Percentiles rank a stretch among this genome's conserved stretches.
These are phyloP conservation scores for Neofusicoccum umdonicola DNA, from an alignment of 2,329 filamentous ascomycete genomes.

Conservation along the genomic window DNA sequence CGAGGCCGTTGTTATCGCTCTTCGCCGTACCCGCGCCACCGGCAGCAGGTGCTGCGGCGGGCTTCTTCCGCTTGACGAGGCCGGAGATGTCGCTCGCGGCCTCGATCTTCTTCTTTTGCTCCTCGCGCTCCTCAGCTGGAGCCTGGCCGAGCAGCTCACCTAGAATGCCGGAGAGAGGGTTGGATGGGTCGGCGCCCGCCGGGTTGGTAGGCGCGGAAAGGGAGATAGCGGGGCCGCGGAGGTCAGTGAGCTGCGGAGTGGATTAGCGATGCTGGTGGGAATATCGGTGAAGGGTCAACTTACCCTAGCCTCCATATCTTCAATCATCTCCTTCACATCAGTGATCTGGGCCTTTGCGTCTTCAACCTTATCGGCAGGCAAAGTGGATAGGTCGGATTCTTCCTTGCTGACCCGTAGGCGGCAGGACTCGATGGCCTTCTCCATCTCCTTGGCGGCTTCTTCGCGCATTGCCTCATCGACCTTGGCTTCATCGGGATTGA, in stretches of 20 bases:
- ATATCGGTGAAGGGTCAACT: constrained; percentile 26
- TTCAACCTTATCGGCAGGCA: constrained; percentile 60
- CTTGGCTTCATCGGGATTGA: constrained; percentile 34
- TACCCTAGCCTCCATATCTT: constrained; percentile 75
- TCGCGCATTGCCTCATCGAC: constrained; percentile 69
- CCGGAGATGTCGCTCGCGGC: constrained; percentile 70
- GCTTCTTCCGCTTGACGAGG: constrained; percentile 67
- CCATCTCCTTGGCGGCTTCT: constrained; percentile 69
- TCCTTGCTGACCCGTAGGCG: constrained; percentile 68
- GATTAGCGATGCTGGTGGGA: constrained; percentile 18
- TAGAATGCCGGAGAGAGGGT: constrained; percentile 58
- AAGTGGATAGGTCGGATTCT: constrained; percentile 59
- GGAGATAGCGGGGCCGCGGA: constrained; percentile 62
- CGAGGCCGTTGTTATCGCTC: constrained; percentile 1
- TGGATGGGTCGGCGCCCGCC: constrained; percentile 47
- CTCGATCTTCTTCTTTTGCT: constrained; percentile 70
- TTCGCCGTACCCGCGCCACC: constrained; percentile 15
- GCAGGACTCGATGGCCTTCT: constrained; percentile 71
- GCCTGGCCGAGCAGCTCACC: constrained; percentile 63
- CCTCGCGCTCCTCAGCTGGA: constrained; percentile 59
- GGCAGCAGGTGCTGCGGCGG: constrained; percentile 4
- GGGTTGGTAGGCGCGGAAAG: constrained; percentile 54
- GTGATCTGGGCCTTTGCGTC: constrained; percentile 65
- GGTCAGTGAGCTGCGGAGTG: constrained; percentile 62
- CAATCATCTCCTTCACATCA: constrained; percentile 75